A percentile compares a stretch with the other conserved stretches of the same genome.
Evolutionary conservation across 148 eudicot species (phyloP).

Genomic region (Camellia japonica): DNA sequence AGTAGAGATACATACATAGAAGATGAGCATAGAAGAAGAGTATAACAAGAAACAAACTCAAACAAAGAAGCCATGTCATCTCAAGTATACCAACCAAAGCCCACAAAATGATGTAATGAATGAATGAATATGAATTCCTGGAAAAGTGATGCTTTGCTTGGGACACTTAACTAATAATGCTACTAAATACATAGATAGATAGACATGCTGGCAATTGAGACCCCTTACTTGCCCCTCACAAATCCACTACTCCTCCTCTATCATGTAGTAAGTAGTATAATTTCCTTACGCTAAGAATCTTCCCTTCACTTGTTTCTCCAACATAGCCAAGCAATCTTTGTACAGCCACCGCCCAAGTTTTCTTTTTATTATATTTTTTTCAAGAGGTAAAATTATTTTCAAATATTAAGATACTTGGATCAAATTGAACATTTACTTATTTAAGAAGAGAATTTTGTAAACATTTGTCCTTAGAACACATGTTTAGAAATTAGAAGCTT

Average conservation of each 20-base stretch:
- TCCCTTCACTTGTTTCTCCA: background rate
- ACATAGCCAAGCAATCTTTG: background rate
- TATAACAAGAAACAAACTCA: background rate
- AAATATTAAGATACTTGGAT: too few species aligned
- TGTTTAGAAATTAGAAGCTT: too few species aligned
- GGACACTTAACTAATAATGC: background rate
- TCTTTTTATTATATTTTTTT: too few species aligned
- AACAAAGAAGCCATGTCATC: background rate
- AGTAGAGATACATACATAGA: background rate
- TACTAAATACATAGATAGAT: background rate
- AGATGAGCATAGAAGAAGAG: background rate
- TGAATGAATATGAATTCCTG: background rate
- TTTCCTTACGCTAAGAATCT: conserved; percentile 19
- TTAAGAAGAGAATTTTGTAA: too few species aligned
- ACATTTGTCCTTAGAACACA: too few species aligned
- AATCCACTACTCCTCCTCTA: background rate
- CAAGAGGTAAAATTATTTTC: too few species aligned
- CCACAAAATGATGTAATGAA: conserved; percentile 8
- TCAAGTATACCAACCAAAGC: conserved; percentile 8
- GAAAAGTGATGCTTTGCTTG: conserved; percentile 20
- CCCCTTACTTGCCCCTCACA: conserved; percentile 18
- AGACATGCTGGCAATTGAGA: conserved; percentile 2
- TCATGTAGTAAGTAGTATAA: too few species aligned
- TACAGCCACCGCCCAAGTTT: conserved; percentile 7
- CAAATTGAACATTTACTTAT: too few species aligned